Evolutionary conservation across 2,329 filamentous ascomycete species (phyloP), one percentile per base, ranked within the genome.

Genomic region (Xylogone sp.): DNA sequence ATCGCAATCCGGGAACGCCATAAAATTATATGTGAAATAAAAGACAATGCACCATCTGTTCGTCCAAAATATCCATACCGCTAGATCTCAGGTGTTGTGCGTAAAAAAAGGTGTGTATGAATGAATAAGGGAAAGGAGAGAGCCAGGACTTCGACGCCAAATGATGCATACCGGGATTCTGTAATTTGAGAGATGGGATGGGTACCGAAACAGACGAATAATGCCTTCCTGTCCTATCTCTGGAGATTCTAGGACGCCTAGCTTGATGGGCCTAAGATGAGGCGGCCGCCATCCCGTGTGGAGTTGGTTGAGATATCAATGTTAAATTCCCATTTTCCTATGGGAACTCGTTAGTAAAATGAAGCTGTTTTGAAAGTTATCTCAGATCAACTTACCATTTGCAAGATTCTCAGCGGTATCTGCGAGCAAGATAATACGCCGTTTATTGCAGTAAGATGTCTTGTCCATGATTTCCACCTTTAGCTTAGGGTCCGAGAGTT

Each of bases 381-480:
- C 29, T 48, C 24, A 48, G 48, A 27, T 27, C 57, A 57, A 77
- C 81, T 70, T 78, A 94, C 93, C 88, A 66, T 89, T 85, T 61
- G 88, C 91, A 48, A 99, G 75, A 62, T 96, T 96, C 59, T 96
- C 88, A 1, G 94, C 94, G 2, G 94, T 97, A 62, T 97, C 90
- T 50, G 91, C 90, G 19, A 99, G 77, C 9, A 99, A 69, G 57
- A 97, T 97, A 21, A 97, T 79, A 43, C 94, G 82, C 49, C 94
- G 82, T 70, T 94, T 93, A 69, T 89, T 96, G 74, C 95, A 99
- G 69, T 99, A 99, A 0, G 91, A 83, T 3, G 93, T 99, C 79
- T 97, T 97, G 70, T 99, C 93, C 84, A 99, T 89, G 65, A 99
- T 99, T 59, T 97, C 93, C 6, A 96, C 90, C 74, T 97, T 97